phyloP scores from a whole-genome alignment of 2,329 filamentous ascomycete species.

The Cordyceps javanica region DNA sequence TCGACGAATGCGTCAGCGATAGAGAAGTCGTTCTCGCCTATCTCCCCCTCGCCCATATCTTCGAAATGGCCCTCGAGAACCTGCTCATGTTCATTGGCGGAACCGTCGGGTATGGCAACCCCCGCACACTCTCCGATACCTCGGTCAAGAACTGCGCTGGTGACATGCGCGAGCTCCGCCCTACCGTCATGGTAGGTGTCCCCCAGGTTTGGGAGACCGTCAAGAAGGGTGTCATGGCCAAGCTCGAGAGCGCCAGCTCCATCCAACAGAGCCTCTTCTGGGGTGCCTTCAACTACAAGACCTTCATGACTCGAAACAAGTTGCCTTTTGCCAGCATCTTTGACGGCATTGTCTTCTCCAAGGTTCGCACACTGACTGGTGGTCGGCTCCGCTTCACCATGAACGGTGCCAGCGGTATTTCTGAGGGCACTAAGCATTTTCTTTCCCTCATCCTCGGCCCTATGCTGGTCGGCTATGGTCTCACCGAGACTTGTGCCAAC shows the following conservation, averaged over 20 bases:
- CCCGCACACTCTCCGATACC: conserved; percentile 77
- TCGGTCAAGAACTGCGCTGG: conserved; percentile 87
- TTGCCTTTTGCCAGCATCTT: conserved; percentile 64
- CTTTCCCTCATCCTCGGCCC: conserved; percentile 87
- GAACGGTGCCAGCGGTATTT: conserved; percentile 89
- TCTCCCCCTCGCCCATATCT: conserved; percentile 88
- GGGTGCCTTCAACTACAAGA: conserved; percentile 55
- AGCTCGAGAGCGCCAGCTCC: conserved; percentile 66
- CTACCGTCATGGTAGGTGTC: conserved; percentile 87
- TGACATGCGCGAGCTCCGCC: conserved; percentile 87
- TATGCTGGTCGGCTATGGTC: conserved; percentile 89
- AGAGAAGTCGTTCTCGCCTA: conserved; percentile 82
- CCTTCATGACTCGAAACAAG: conserved; percentile 49
- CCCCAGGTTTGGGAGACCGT: conserved; percentile 97
- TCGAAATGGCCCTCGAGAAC: conserved; percentile 95
- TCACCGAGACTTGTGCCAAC: conserved; percentile 88
- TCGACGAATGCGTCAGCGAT: conserved; percentile 71
- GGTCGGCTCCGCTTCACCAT: conserved; percentile 83
- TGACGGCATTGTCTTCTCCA: conserved; percentile 82
- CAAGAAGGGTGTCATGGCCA: conserved; percentile 83
- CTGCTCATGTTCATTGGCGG: conserved; percentile 82
- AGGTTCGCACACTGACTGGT: conserved; percentile 85
- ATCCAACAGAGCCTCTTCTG: conserved; percentile 74
- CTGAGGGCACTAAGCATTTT: conserved; percentile 82
- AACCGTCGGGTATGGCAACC: conserved; percentile 88